Evolutionary conservation across 2,329 filamentous ascomycete genomes (phyloP), one percentile per base, ranked within the genome.

Genomic region (Diplocarpon mali): DNA sequence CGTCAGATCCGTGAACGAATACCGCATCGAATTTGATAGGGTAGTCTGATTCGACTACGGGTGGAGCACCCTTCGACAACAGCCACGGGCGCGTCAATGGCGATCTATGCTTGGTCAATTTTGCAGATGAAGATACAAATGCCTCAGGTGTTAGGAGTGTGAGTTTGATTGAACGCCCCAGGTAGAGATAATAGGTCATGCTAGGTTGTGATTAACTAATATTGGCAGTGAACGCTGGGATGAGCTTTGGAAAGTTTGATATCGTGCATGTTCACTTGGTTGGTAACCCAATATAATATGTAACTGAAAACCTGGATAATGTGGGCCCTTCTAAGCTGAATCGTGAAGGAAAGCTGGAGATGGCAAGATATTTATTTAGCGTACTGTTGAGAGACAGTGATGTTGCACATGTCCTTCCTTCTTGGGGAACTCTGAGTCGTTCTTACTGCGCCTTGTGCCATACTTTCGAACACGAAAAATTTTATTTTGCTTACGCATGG

Each of bases 1-100:
- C 67, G 52, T 69, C 66, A 38, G 60, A 60, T 16, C 65, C 66
- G 40, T 66, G 63, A 39, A 62, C 44, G 44, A 67, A 65, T 20
- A 55, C 57, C 29, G 65, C 65, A 41, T 65, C 56, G 37, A 69
- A 47, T 20, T 56, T 44, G 40, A 64, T 58, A 5, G 60, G 57
- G 50, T 67, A 68, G 43, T 44, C 36, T 3, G 61, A 57, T 35
- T 65, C 62, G 42, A 64, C 61, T 47, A 62, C 55, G 28, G 65
- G 58, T 44, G 58, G 56, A 20, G 55, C 49, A 30, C 60, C 64
- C 46, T 60, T 61, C 38, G 59, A 47, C n/a, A 55, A 57, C 45
- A 2, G 44, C 39, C 34, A 66, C 53, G 24, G 62, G 57, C 2
- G 53, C 46, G 47, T 63, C 62, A 45, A 67, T 62, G 49, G 54